phyloP scores from a whole-genome alignment of 305 asterid genomes.

The Fraxinus greggii region DNA sequence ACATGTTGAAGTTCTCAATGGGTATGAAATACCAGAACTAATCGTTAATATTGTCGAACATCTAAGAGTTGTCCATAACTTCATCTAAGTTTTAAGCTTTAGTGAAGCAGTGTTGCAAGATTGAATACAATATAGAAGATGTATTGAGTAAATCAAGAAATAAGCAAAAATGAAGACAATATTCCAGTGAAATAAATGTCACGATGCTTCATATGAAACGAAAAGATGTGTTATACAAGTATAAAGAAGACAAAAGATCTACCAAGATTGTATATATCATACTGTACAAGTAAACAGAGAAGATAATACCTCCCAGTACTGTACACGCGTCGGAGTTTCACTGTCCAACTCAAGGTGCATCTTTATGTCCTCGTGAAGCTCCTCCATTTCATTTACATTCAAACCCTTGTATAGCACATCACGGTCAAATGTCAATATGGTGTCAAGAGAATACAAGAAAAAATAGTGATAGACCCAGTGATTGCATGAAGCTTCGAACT shows the following conservation, averaged over 20 bases:
- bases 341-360: slow-evolving; percentile 83
- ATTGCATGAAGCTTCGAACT: neutral
- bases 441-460: slow-evolving; percentile 5
- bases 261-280: neutral
- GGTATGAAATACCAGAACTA: neutral
- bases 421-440: slow-evolving; percentile 26
- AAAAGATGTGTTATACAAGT: slow-evolving; percentile 8
- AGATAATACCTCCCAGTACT: slow-evolving; percentile 2
- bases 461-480: neutral
- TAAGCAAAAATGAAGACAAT: slow-evolving; percentile 16
- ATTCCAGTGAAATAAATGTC: neutral
- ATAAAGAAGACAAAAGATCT: slow-evolving; percentile 11
- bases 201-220: neutral
- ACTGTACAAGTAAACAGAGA: neutral
- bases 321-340: slow-evolving; percentile 58
- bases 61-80: slow-evolving; percentile 5
- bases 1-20: neutral
- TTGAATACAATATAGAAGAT: neutral
- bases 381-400: slow-evolving; percentile 84
- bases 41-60: slow-evolving; percentile 21
- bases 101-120: neutral
- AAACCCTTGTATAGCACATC: slow-evolving; percentile 48
- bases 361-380: slow-evolving; percentile 80
- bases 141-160: slow-evolving; percentile 11
- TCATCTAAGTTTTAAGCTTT: neutral